phyloP scores from a whole-genome alignment of 257 asterid genomes.

The Solanum tacnaense region DNA sequence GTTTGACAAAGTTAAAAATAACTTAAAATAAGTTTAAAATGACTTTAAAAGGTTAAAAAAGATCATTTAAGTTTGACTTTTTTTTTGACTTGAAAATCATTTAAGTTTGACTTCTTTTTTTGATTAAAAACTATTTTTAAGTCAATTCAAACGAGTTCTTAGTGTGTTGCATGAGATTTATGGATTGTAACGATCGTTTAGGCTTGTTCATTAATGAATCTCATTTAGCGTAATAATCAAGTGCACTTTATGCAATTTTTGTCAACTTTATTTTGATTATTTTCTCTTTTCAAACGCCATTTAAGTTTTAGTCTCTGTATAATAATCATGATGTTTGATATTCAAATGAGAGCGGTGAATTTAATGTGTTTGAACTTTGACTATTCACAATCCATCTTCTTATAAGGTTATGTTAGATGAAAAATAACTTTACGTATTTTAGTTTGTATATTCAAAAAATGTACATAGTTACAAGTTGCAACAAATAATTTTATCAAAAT shows the following conservation, averaged over 20 bases:
- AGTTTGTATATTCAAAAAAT: neutral
- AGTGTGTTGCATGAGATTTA: neutral
- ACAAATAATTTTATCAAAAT: neutral
- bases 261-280: neutral
- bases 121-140: too few species aligned
- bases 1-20: too few species aligned
- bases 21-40: too few species aligned
- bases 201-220: neutral
- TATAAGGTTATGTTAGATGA: neutral
- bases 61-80: too few species aligned
- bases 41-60: too few species aligned
- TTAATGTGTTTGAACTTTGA: neutral
- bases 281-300: neutral
- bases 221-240: neutral
- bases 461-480: too few species aligned
- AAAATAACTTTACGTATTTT: neutral
- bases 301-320: neutral
- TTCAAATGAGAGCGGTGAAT: neutral
- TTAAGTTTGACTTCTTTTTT: too few species aligned
- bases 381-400: neutral
- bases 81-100: too few species aligned
- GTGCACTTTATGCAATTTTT: neutral
- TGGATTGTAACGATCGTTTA: neutral
- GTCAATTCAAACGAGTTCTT: too few species aligned
- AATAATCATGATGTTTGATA: neutral